Percentiles rank a stretch among this genome's conserved stretches.
Conservation (phyloP, 192 early-diverging fungal species). For the Gryganskiella cystojenkinii region DNA sequence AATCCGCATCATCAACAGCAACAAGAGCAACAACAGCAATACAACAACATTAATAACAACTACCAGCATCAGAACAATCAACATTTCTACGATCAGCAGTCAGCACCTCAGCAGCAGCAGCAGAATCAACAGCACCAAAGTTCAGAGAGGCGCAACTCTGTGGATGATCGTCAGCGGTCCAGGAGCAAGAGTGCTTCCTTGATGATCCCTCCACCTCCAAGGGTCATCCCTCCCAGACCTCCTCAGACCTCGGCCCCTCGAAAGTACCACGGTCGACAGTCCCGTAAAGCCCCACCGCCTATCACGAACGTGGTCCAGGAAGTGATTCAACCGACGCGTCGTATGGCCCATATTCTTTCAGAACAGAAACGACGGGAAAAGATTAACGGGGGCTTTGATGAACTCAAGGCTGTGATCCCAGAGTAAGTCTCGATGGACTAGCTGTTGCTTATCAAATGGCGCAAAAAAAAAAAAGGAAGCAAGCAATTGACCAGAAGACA, state of each 20-base stretch:
- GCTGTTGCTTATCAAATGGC: background rate
- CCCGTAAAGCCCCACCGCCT: slow-evolving; percentile 8
- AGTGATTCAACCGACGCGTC: slow-evolving; percentile 33
- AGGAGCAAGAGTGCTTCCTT: slow-evolving; percentile 11
- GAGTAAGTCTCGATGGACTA: slow-evolving; percentile 22
- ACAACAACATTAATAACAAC: background rate
- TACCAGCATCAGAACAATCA: slow-evolving; percentile 1
- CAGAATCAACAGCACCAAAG: background rate
- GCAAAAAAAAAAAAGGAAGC: background rate
- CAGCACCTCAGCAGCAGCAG: slow-evolving; percentile 6
- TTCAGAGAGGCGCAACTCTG: background rate
- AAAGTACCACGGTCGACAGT: slow-evolving; percentile 31
- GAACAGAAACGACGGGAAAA: slow-evolving; percentile 59
- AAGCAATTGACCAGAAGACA: background rate
- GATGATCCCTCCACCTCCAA: slow-evolving; percentile 21
- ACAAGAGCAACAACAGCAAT: background rate
- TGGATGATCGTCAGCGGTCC: slow-evolving; percentile 4
- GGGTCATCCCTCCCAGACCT: slow-evolving; percentile 15
- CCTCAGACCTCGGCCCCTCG: slow-evolving; percentile 29
- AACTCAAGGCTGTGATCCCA: slow-evolving; percentile 48
- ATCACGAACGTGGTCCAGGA: slow-evolving; percentile 29
- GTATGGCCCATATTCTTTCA: slow-evolving; percentile 55
- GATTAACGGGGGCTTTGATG: slow-evolving; percentile 56
- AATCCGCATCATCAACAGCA: slow-evolving; percentile 16
- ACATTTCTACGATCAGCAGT: background rate